Evolutionary conservation across 768 basidiomycete genomes (phyloP).

Genomic region (Pleurotus ostreatus): DNA sequence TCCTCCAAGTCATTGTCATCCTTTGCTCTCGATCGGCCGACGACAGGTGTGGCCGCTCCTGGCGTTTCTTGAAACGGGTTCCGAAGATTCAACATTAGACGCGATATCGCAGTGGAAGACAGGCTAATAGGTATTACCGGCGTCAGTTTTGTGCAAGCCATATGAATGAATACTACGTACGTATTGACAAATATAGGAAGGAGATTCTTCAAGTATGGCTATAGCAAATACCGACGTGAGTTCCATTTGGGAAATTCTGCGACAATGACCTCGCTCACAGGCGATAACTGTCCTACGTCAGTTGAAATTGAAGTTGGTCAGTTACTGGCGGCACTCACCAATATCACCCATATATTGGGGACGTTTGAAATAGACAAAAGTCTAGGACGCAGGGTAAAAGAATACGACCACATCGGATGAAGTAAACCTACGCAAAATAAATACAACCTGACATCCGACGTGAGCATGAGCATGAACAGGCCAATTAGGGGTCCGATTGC

Average conservation of each 20-base stretch:
- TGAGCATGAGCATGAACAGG: neutral
- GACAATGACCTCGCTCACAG: neutral
- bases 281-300: neutral
- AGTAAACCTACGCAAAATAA: neutral
- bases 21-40: no score
- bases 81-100: conserved; percentile 5
- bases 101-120: conserved; percentile 1
- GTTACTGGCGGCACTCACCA: neutral
- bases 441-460: neutral
- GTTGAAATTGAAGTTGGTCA: neutral
- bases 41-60: no score
- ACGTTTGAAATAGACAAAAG: neutral
- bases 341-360: neutral
- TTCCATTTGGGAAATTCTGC: neutral
- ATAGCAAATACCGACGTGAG: neutral
- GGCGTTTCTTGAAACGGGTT: neutral
- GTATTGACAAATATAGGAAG: neutral
- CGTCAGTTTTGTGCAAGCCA: neutral
- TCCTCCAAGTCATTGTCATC: no score
- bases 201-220: neutral
- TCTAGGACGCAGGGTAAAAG: neutral
- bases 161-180: neutral
- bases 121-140: neutral
- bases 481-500: neutral
- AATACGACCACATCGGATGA: no score